phyloP scores from a whole-genome alignment of 768 basidiomycete genomes.

The Hypsizygus marmoreus region DNA sequence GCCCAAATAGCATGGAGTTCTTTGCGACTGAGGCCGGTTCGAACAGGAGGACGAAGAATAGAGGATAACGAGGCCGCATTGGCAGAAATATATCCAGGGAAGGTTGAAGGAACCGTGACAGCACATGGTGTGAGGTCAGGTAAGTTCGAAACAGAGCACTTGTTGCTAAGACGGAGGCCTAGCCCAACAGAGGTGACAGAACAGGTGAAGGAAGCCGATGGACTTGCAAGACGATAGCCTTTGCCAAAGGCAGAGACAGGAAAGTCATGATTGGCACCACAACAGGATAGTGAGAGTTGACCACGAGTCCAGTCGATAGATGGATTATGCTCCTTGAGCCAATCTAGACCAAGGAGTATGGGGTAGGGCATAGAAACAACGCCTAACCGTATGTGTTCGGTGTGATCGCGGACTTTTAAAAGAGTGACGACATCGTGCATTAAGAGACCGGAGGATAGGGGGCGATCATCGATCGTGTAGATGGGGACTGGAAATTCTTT shows the following conservation, averaged over 20 bases:
- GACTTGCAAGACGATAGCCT: conserved; percentile 27
- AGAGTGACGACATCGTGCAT: conserved; percentile 37
- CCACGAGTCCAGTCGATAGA: conserved; percentile 32
- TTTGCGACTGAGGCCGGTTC: conserved; percentile 10
- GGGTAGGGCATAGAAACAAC: conserved; percentile 36
- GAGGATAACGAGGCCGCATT: not conserved
- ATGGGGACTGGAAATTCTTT: conserved; percentile 36
- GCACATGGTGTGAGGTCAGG: conserved; percentile 1
- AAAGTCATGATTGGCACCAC: conserved; percentile 20
- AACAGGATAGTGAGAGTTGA: conserved; percentile 26
- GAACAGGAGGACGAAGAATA: conserved; percentile 6
- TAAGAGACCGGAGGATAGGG: conserved; percentile 40
- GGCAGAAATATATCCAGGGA: conserved; percentile 2
- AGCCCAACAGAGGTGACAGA: conserved; percentile 21
- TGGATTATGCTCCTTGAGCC: conserved; percentile 38
- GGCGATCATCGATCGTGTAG: conserved; percentile 37
- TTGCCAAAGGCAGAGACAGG: conserved; percentile 17
- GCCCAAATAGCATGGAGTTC: conserved; percentile 16
- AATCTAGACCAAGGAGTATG: conserved; percentile 37
- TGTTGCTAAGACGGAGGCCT: conserved; percentile 30
- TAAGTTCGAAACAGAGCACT: conserved; percentile 6
- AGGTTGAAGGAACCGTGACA: conserved; percentile 1
- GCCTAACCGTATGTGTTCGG: conserved; percentile 28
- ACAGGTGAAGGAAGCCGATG: conserved; percentile 10
- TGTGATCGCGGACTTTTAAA: conserved; percentile 28